Evolutionary conservation across 2,329 filamentous ascomycete genomes (phyloP).

Genomic region (Aspergillus chevalieri): DNA sequence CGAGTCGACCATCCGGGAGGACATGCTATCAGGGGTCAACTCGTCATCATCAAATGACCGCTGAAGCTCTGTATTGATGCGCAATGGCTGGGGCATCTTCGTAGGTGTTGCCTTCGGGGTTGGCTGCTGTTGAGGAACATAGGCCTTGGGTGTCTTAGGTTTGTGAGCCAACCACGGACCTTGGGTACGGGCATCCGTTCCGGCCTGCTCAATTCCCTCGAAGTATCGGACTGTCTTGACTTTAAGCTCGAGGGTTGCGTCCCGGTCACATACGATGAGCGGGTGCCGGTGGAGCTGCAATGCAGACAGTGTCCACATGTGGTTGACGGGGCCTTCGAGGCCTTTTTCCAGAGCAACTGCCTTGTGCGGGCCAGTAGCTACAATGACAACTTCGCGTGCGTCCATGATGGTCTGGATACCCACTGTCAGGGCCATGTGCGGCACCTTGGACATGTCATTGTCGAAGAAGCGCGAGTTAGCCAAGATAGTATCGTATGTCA

Average conservation of each 20-base stretch:
- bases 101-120: constrained; percentile 23
- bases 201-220: constrained; percentile 64
- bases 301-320: constrained; percentile 84
- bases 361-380: constrained; percentile 77
- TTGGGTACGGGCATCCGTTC: constrained; percentile 42
- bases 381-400: constrained; percentile 72
- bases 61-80: constrained; percentile 40
- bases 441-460: constrained; percentile 66
- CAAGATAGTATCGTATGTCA: constrained; percentile 79
- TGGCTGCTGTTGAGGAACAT: constrained; percentile 25
- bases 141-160: constrained; percentile 22
- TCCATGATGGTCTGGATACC: constrained; percentile 79
- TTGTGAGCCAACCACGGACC: constrained; percentile 39
- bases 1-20: constrained; percentile 41
- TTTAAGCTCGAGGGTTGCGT: constrained; percentile 65
- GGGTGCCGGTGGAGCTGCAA: constrained; percentile 75
- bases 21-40: constrained; percentile 45
- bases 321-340: constrained; percentile 75
- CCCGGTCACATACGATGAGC: constrained; percentile 77
- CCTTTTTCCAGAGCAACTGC: constrained; percentile 71
- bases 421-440: constrained; percentile 76
- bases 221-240: constrained; percentile 72
- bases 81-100: constrained; percentile 35
- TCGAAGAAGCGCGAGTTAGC: constrained; percentile 81
- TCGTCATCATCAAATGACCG: constrained; percentile 36